Evolutionary conservation across 352 stramenopile species (phyloP).

Genomic region (Globisporangium nunn): DNA sequence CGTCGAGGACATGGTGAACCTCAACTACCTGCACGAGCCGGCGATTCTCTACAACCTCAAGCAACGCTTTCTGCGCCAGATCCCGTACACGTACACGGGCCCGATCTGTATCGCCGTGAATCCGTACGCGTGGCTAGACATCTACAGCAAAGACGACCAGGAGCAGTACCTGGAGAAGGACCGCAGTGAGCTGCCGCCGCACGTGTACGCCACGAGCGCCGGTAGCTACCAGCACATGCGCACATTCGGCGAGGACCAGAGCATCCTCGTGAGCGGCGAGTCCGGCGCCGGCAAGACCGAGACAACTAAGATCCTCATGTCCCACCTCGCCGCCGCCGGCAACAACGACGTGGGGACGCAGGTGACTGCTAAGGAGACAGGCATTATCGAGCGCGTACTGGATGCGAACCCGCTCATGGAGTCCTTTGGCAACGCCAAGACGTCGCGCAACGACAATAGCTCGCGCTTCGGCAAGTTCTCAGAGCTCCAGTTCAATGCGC

Average conservation of each 20-base stretch:
- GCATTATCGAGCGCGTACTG: constrained; percentile 79
- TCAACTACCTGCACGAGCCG: constrained; percentile 89
- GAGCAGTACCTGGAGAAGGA: constrained; percentile 75
- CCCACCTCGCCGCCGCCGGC: constrained; percentile 79
- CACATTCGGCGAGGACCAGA: constrained; percentile 76
- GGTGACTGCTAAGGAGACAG: constrained; percentile 29
- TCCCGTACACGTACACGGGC: constrained; percentile 96
- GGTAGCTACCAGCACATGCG: constrained; percentile 80
- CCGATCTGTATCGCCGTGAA: constrained; percentile 98
- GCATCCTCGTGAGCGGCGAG: constrained; percentile 83
- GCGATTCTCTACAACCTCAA: constrained; percentile 91
- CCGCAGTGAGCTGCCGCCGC: constrained; percentile 59
- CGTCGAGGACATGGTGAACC: constrained; percentile 79
- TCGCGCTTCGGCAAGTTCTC: constrained; percentile 48
- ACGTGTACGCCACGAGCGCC: constrained; percentile 79
- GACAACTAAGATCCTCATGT: constrained; percentile 95
- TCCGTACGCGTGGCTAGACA: constrained; percentile 91
- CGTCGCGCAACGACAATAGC: constrained; percentile 43
- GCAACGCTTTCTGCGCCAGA: constrained; percentile 75
- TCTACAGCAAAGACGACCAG: constrained; percentile 80
- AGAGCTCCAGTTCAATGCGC: constrained; percentile 51
- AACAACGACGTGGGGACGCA: constrained; percentile 19
- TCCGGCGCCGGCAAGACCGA: constrained; percentile 91
- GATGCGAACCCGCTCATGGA: constrained; percentile 81
- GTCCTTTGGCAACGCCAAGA: constrained; percentile 73